A percentile compares a stretch with the other conserved stretches of the same genome.
Conservation (phyloP, 2,329 filamentous ascomycete genomes). For the Alternaria postmessia region DNA sequence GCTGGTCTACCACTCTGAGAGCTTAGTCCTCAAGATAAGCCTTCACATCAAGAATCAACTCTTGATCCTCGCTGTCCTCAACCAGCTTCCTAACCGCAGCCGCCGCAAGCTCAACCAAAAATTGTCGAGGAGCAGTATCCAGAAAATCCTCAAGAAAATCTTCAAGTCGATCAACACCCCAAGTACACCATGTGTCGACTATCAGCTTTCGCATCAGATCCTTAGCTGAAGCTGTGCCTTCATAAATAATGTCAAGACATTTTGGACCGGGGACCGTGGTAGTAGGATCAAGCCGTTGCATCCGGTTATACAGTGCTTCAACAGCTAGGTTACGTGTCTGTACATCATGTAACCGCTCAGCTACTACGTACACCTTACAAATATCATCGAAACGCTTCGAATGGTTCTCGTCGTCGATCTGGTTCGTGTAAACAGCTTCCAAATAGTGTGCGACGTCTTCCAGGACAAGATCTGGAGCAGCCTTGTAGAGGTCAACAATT, state of each 20-base stretch:
- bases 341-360: constrained; percentile 13
- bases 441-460: constrained; percentile 21
- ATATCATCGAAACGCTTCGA: not conserved
- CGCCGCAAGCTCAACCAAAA: not conserved
- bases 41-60: not conserved
- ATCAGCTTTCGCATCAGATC: not conserved
- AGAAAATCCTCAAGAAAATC: not conserved
- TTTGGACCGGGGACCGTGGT: not conserved
- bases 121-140: not conserved
- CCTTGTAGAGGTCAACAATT: constrained; percentile 2
- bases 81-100: not conserved
- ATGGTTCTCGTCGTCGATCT: constrained; percentile 5
- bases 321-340: not conserved
- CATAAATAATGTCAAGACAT: not conserved
- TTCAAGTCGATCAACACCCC: not conserved
- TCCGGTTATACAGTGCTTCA: not conserved
- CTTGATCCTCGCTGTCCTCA: not conserved
- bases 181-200: not conserved
- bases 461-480: constrained; percentile 12
- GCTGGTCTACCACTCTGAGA: not conserved
- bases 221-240: not conserved
- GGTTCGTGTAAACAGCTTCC: constrained; percentile 18
- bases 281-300: not conserved
- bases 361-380: constrained; percentile 27
- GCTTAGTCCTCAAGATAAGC: not conserved